Percentiles rank a stretch among this genome's conserved stretches.
Conservation (phyloP, 257 asterid genomes). For the Solanum tacnaense region DNA sequence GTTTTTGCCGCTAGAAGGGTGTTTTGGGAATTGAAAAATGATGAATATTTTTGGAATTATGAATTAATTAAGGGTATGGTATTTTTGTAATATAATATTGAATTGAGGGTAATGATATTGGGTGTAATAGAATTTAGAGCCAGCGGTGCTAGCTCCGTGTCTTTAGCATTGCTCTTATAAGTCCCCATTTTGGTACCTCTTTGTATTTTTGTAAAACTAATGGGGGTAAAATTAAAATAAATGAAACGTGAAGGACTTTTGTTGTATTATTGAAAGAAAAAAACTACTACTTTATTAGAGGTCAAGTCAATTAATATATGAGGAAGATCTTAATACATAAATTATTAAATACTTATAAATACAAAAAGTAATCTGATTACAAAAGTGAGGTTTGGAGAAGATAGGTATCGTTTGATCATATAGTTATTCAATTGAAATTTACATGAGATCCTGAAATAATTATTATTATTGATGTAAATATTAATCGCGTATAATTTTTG, state of each 20-base stretch:
- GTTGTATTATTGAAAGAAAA: background rate
- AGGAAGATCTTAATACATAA: background rate
- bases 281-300: background rate
- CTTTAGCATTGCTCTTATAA: background rate
- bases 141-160: conserved; percentile 1
- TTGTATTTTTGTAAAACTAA: background rate
- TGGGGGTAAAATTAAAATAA: background rate
- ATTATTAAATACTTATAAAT: background rate
- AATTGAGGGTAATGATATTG: background rate
- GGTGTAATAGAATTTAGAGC: background rate
- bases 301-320: background rate
- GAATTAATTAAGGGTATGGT: background rate
- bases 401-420: background rate
- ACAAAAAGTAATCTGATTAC: too few relatives aligned
- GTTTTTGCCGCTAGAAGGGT: background rate
- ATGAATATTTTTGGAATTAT: background rate
- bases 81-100: background rate
- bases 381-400: background rate
- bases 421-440: background rate
- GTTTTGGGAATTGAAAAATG: background rate
- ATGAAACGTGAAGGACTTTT: background rate
- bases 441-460: background rate
- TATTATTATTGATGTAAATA: background rate
- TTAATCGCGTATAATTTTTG: background rate
- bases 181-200: background rate